These are phyloP conservation scores for Pichia norvegensis DNA, from an alignment of 1,139 yeast species.

Conservation along the genomic window DNA sequence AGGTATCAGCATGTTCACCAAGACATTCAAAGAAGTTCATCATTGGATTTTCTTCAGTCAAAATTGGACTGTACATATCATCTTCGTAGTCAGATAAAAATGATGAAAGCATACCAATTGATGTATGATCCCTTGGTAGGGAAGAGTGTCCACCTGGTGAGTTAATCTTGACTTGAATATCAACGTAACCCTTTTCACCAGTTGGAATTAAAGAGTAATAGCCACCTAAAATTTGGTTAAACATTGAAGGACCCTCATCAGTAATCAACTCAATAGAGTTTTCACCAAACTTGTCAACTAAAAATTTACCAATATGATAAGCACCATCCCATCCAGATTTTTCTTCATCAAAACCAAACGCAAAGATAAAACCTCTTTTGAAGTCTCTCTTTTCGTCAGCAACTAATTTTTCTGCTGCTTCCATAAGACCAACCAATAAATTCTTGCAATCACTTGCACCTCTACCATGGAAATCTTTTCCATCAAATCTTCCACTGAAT, in stretches of 20 bases:
- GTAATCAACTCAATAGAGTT: conserved; percentile 49
- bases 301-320: conserved; percentile 31
- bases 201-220: conserved; percentile 40
- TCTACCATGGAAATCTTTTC: conserved; percentile 51
- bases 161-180: conserved; percentile 38
- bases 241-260: conserved; percentile 59
- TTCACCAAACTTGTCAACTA: conserved; percentile 46
- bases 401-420: conserved; percentile 46
- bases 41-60: conserved; percentile 44
- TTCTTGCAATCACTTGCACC: conserved; percentile 63
- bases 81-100: conserved; percentile 43
- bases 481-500: conserved; percentile 61
- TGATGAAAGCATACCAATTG: conserved; percentile 62
- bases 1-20: conserved; percentile 33
- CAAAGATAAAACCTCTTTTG: conserved; percentile 46
- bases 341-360: conserved; percentile 73
- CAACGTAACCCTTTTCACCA: conserved; percentile 61
- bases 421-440: conserved; percentile 48
- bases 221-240: conserved; percentile 15
- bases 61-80: conserved; percentile 38
- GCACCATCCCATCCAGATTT: conserved; percentile 58
- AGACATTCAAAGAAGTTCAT: conserved; percentile 40
- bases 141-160: conserved; percentile 72
- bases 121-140: conserved; percentile 63
- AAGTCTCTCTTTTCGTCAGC: conserved; percentile 41